Base-by-base conservation (phyloP, 495 filamentous ascomycete genomes). In the Podospora tetraspora region DNA sequence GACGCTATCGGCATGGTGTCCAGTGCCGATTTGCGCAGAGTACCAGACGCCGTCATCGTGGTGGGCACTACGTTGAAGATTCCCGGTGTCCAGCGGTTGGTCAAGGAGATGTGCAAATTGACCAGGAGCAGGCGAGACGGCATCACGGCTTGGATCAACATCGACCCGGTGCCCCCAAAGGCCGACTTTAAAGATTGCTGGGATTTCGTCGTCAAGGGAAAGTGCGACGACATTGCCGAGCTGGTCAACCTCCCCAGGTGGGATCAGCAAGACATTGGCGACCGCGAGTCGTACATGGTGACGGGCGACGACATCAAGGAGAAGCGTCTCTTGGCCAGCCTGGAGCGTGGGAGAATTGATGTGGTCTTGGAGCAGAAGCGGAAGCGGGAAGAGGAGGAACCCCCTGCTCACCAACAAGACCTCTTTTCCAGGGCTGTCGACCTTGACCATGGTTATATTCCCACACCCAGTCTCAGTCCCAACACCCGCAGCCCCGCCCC, bases 21-120 rank as follows among this genome's bases (percentile, higher is more conserved):
- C 68, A 88, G 85, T 60, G 87, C 92, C 3, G 95, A 99, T 76
- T 79, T 98, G 24, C 89, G 91, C 63, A 87, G 88, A 32, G 85
- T 93, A 43, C 95, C 95, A 0, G 96, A 97, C 72, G 93, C 93
- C 8, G 82, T 99, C 25, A 88, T 99, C 66, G 96, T 99, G 29
- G 96, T 96, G 19, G 95, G 95, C 32, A 99, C 95, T 8, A 97
- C 91, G 64, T 78, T 99, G 68, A 97, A 97, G 73, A 93, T 99
- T 62, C 94, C 94, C 5, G 95, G 95, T 10, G 91, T 97, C 29
- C 87, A 91, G 68, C 86, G 93, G 52, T 88, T 99, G 61, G 94
- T 94, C 61, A 89, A 90, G 76, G 95, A 96, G 76, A 89, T 98
- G 86, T 97, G 94, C 77, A 85, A 84, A 21, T 84, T 91, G 11